Percentiles rank a stretch among this genome's conserved stretches.
Conservation (phyloP, 1,284 basidiomycete species). For the Leccinum brunneo-olivaceum region DNA sequence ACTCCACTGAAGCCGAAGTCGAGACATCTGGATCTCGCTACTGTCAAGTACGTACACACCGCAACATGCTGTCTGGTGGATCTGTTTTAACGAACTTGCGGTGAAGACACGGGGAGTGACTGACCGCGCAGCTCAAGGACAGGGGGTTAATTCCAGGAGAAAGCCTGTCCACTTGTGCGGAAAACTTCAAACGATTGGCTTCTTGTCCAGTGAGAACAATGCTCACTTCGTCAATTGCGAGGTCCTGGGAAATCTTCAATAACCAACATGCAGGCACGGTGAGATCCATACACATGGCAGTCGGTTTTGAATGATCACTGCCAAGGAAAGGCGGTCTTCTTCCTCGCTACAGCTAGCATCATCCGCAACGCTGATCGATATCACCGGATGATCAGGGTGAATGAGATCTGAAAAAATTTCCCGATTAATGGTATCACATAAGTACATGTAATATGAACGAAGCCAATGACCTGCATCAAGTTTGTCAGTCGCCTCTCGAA, state of each 20-base stretch:
- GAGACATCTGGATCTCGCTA: slow-evolving; percentile 53
- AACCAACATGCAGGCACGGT: slow-evolving; percentile 3
- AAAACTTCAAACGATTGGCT: slow-evolving; percentile 48
- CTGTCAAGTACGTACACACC: slow-evolving; percentile 59
- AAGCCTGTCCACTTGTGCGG: slow-evolving; percentile 33
- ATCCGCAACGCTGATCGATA: slow-evolving; percentile 44
- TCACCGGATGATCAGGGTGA: slow-evolving; percentile 60
- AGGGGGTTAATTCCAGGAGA: slow-evolving; percentile 50
- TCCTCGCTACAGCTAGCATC: slow-evolving; percentile 45
- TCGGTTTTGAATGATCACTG: slow-evolving; percentile 52
- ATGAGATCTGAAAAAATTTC: slow-evolving; percentile 46
- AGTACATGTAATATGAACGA: background rate
- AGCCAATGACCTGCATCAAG: slow-evolving; percentile 50
- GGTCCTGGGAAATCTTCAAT: slow-evolving; percentile 31
- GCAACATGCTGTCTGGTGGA: slow-evolving; percentile 50
- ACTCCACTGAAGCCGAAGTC: slow-evolving; percentile 54
- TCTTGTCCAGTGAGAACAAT: slow-evolving; percentile 53
- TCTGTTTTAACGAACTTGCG: background rate
- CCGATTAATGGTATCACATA: slow-evolving; percentile 10
- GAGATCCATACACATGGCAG: slow-evolving; percentile 59
- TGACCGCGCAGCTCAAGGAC: slow-evolving; percentile 62
- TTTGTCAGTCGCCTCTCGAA: slow-evolving; percentile 42
- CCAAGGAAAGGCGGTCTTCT: slow-evolving; percentile 60
- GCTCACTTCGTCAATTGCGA: slow-evolving; percentile 46
- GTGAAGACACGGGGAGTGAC: slow-evolving; percentile 23